A percentile compares a stretch with the other conserved stretches of the same genome.
Conservation (phyloP, 148 eudicot species). For the Salicornia ramosissima region DNA sequence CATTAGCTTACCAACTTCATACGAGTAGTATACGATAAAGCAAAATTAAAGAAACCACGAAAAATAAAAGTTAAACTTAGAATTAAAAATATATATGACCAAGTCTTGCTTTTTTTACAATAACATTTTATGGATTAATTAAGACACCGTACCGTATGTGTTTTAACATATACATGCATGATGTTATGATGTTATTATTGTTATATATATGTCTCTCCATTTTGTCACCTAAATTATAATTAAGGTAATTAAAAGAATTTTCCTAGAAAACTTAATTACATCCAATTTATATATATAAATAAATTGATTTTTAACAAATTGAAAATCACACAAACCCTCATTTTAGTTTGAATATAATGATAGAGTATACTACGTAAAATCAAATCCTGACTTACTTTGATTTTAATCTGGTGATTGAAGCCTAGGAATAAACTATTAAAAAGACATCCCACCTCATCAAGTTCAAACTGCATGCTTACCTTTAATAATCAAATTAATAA, state of each 20-base stretch:
- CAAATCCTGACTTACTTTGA: too few relatives aligned
- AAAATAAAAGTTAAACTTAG: slow-evolving; percentile 15
- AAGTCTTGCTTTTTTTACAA: slow-evolving; percentile 7
- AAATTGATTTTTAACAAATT: too few relatives aligned
- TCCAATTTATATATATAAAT: slow-evolving; percentile 1
- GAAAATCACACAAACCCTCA: too few relatives aligned
- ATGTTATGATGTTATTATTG: slow-evolving; percentile 10
- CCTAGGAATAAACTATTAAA: too few relatives aligned
- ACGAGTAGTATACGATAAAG: slow-evolving; percentile 5
- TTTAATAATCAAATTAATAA: too few relatives aligned
- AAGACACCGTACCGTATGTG: slow-evolving; percentile 1
- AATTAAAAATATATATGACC: slow-evolving; percentile 18
- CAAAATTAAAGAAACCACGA: background rate
- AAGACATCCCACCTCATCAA: too few relatives aligned
- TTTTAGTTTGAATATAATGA: too few relatives aligned
- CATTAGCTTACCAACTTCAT: slow-evolving; percentile 29
- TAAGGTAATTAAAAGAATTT: slow-evolving; percentile 6
- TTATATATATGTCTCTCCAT: too few relatives aligned
- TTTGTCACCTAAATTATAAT: slow-evolving; percentile 13
- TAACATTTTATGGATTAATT: background rate
- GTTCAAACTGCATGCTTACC: too few relatives aligned
- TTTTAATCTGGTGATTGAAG: too few relatives aligned
- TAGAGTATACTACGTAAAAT: too few relatives aligned
- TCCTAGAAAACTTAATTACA: slow-evolving; percentile 12
- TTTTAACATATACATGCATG: background rate